Conservation (phyloP, 106 monocot species). For the Acanthochlamys bracteata region DNA sequence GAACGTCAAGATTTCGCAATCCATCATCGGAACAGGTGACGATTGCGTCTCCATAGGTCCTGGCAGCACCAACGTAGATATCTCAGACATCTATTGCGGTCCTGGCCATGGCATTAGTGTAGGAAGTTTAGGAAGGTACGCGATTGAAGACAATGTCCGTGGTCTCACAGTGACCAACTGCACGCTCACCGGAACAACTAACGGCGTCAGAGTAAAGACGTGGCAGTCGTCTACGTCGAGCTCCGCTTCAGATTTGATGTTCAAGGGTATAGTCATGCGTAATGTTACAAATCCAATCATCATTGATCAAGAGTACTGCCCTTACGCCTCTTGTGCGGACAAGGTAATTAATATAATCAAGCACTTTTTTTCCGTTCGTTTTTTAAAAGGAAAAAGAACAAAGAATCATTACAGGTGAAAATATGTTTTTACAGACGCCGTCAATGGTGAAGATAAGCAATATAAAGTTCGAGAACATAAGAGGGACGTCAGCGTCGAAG, state of each 20-base stretch:
- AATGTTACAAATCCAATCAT: conserved; percentile 28
- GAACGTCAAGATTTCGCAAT: conserved; percentile 12
- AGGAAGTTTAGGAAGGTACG: conserved; percentile 35
- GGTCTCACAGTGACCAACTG: conserved; percentile 22
- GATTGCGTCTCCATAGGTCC: conserved; percentile 30
- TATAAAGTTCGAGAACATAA: not conserved
- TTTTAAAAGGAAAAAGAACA: no score
- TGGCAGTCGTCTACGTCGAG: conserved; percentile 18
- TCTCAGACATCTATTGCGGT: conserved; percentile 20
- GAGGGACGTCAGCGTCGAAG: not conserved
- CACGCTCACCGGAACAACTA: conserved; percentile 26
- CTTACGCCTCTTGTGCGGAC: conserved; percentile 5
- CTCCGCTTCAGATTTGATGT: conserved; percentile 10
- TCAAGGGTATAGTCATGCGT: conserved; percentile 10
- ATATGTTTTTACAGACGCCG: not conserved
- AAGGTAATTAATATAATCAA: conserved; percentile 1
- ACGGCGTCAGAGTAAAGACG: conserved; percentile 52
- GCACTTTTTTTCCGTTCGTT: no score
- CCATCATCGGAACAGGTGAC: conserved; percentile 24
- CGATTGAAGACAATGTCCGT: conserved; percentile 22
- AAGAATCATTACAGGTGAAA: no score
- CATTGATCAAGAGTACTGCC: conserved; percentile 37
- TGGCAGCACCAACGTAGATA: conserved; percentile 6
- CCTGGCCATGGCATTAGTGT: conserved; percentile 50
- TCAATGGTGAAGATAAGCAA: conserved; percentile 1